Evolutionary conservation across 139 green algal species (phyloP), one percentile per base, ranked within the genome.

Genomic region (Coccomyxa sp.): DNA sequence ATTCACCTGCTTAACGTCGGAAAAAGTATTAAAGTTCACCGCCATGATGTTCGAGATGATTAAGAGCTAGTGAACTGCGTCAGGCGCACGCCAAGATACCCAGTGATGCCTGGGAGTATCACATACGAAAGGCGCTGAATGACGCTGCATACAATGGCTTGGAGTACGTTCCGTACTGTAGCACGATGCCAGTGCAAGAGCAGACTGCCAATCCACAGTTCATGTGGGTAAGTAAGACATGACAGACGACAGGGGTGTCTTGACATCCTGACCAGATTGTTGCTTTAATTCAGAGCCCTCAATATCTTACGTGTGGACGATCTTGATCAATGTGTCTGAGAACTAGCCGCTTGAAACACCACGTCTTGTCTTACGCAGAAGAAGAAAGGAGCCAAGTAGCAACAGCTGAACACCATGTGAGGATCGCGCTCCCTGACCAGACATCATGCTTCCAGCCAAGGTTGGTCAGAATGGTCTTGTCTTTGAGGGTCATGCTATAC

Each of bases 31-130:
- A n/a, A n/a, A n/a, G 7, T 7, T 51, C 38, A 7, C 7, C 7
- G 38, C 3, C 38, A 51, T 7, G 7, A 11, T 51, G 38, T 51
- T 7, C 38, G 38, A 51, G 38, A 51, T 51, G 17, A 59, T 77
- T 68, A 10, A 11, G 1, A 28, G 11, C 12, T 15, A 38, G 14
- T 13, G 71, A 67, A 9, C 63, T 28, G 18, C 63, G 1, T 21
- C 87, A 93, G 89, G 85, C 83, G 0, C 86, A 92, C 38, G 76
- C 79, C 74, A 85, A 86, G 25, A 86, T 95, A 17, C 92, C 92
- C 0, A 86, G 91, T 0, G 87, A 93, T 71, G 90, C 89, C 0
- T 95, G 91, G 89, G 92, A 95, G 78, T 94, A 95, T 77, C 90
- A 94, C 27, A 90, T 93, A n/a, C 76, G 92, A 11, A 94, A 93